Conservation (phyloP, 371 early-diverging fungal genomes). For the Mortierella sp. region DNA sequence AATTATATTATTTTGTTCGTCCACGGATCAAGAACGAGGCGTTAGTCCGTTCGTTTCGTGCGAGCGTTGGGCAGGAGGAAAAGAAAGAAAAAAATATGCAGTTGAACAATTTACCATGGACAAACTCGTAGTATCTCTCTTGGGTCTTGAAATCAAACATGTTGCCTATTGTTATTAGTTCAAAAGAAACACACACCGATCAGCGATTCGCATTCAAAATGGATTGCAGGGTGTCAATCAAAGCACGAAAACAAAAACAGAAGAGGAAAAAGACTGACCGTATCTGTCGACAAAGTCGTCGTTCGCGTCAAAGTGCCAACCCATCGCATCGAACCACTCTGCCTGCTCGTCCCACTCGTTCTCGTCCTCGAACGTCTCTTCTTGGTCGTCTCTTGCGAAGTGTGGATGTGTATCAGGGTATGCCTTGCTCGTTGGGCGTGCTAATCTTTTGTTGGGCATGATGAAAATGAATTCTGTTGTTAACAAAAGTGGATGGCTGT, state of each 20-base stretch:
- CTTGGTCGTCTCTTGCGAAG: background rate
- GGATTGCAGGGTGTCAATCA: background rate
- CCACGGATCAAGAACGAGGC: too few species aligned
- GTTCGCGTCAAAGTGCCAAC: constrained; percentile 39
- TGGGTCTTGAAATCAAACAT: constrained; percentile 37
- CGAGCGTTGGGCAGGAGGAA: too few species aligned
- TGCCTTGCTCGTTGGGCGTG: too few species aligned
- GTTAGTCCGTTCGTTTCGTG: too few species aligned
- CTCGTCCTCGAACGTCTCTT: background rate
- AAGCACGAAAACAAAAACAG: background rate
- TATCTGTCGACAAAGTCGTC: constrained; percentile 47
- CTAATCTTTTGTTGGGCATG: too few species aligned
- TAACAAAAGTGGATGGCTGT: background rate
- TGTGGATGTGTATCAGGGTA: too few species aligned
- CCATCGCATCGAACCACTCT: constrained; percentile 31
- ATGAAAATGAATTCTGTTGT: too few species aligned
- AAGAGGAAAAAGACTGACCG: constrained; percentile 8
- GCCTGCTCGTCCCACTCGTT: background rate
- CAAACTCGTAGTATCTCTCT: constrained; percentile 35
- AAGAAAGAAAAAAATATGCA: background rate
- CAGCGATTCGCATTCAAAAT: background rate
- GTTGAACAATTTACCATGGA: constrained; percentile 42
- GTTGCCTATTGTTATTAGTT: constrained; percentile 11
- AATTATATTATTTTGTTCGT: background rate
- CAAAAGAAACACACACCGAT: background rate